Conservation (phyloP, 345 rosid genomes). For the Brassica incana region DNA sequence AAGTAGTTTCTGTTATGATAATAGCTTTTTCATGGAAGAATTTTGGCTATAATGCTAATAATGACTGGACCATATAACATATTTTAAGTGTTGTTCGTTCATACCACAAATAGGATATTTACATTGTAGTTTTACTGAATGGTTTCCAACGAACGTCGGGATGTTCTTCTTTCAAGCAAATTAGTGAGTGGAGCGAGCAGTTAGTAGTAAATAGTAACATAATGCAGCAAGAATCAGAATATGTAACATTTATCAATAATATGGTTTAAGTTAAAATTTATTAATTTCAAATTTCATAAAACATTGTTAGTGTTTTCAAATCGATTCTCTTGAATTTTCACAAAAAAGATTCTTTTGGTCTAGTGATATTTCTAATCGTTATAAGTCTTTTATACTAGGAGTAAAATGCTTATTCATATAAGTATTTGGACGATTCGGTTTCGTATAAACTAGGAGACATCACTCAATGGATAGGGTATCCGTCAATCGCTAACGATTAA, state of each 20-base stretch:
- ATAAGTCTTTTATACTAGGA: neutral
- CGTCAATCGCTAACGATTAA: slow-evolving; percentile 25
- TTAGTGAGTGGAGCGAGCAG: neutral
- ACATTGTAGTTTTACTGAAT: neutral
- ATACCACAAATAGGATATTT: neutral
- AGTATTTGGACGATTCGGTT: slow-evolving; percentile 1
- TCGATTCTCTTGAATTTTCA: neutral
- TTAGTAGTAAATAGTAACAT: neutral
- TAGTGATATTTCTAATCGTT: slow-evolving; percentile 11
- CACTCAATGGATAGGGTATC: slow-evolving; percentile 13
- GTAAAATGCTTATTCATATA: neutral
- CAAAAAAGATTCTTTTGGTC: slow-evolving; percentile 11
- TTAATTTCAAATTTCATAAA: neutral
- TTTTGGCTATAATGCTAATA: slow-evolving; percentile 22
- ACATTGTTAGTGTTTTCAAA: slow-evolving; percentile 8
- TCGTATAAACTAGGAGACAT: slow-evolving; percentile 28
- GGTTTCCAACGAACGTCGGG: neutral
- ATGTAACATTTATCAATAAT: neutral
- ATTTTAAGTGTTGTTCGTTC: slow-evolving; percentile 1
- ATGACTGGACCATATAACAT: slow-evolving; percentile 31
- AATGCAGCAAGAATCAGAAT: slow-evolving; percentile 7
- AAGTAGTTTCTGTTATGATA: neutral
- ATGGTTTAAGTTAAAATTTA: neutral
- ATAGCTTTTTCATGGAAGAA: slow-evolving; percentile 22
- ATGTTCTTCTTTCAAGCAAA: neutral